Conservation (phyloP, 176 grass and related monocot genomes). For the Carex cristatella region DNA sequence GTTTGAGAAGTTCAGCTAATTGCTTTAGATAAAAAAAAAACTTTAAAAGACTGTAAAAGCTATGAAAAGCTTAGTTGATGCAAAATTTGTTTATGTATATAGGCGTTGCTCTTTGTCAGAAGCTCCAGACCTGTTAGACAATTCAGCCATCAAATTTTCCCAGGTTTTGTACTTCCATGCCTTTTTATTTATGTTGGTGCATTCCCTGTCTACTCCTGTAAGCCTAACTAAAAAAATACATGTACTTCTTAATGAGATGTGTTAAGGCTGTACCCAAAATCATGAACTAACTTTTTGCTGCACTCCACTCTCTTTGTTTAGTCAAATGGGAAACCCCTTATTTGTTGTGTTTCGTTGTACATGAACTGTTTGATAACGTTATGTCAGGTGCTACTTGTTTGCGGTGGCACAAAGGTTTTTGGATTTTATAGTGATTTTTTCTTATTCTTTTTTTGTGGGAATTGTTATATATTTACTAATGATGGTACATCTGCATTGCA, state of each 20-base stretch:
- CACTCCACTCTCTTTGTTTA: not conserved
- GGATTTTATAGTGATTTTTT: conserved; percentile 10
- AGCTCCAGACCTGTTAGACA: conserved; percentile 51
- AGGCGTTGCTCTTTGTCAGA: conserved; percentile 58
- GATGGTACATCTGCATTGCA: not conserved
- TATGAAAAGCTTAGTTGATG: not conserved
- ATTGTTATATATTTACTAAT: not conserved
- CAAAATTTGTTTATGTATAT: not conserved
- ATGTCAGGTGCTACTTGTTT: not conserved
- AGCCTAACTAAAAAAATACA: not conserved
- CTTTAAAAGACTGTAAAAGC: not conserved
- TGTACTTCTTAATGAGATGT: not conserved
- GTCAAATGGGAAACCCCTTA: not conserved
- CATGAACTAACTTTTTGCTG: not conserved
- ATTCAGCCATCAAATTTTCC: conserved; percentile 64
- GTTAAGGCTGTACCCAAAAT: not conserved
- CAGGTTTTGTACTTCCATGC: conserved; percentile 38
- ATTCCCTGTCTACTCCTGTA: not conserved
- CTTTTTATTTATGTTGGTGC: conserved; percentile 4
- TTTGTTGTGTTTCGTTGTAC: not conserved
- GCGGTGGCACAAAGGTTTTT: not conserved
- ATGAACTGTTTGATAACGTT: not conserved
- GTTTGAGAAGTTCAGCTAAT: not conserved
- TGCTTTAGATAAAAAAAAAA: not conserved
- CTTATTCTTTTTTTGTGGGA: not conserved